phyloP scores from a whole-genome alignment of 345 rosid genomes.

The Eutrema japonicum region DNA sequence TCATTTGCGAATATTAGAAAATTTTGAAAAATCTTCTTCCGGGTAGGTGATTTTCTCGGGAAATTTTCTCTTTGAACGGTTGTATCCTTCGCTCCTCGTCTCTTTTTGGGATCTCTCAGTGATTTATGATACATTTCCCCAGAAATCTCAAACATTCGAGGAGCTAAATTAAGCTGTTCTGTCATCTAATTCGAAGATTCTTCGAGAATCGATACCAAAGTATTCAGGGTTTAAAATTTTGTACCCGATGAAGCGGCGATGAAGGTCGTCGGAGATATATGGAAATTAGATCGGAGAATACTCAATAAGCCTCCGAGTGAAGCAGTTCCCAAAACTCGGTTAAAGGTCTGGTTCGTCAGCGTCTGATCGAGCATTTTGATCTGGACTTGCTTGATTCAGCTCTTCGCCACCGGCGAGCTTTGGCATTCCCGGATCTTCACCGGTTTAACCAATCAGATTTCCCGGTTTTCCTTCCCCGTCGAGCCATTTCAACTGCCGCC shows the following conservation, averaged over 20 bases:
- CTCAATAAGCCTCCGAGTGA: constrained; percentile 49
- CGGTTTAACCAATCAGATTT: constrained; percentile 48
- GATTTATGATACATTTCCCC: too few relatives aligned
- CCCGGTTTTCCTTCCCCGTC: constrained; percentile 45
- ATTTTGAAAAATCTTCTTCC: too few relatives aligned
- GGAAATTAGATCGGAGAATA: constrained; percentile 79
- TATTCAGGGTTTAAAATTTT: not conserved
- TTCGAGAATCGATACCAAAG: not conserved
- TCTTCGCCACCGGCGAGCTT: constrained; percentile 68
- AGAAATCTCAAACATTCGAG: not conserved
- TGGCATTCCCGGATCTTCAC: constrained; percentile 64
- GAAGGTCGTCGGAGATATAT: constrained; percentile 59
- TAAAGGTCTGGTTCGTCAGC: constrained; percentile 77
- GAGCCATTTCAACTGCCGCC: constrained; percentile 46
- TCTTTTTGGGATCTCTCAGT: too few relatives aligned
- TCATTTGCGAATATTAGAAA: too few relatives aligned
- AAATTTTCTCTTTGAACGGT: too few relatives aligned
- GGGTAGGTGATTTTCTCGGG: too few relatives aligned
- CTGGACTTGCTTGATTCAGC: constrained; percentile 93
- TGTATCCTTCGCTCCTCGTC: too few relatives aligned
- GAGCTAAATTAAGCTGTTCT: not conserved
- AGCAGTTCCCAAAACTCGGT: constrained; percentile 59
- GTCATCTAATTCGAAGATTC: not conserved
- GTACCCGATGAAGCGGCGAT: constrained; percentile 62
- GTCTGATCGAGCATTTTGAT: constrained; percentile 75